These are phyloP conservation scores for Solanum chacoense DNA, from an alignment of 305 asterid genomes.

Conservation along the genomic window DNA sequence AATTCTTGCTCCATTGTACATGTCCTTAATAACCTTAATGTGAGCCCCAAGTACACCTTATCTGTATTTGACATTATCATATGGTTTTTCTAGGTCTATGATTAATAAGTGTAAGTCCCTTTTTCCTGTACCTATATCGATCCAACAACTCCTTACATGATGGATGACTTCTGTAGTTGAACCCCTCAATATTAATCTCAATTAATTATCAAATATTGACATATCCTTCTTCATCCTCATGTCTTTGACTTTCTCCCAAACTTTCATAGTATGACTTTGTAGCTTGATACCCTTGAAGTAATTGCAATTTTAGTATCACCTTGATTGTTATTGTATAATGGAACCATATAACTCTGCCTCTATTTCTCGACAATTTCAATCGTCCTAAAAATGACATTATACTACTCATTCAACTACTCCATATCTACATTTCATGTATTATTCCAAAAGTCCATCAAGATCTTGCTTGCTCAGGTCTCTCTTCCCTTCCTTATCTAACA, in stretches of 20 bases:
- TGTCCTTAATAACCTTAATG: not conserved
- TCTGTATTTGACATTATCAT: too few relatives aligned
- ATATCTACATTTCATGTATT: too few relatives aligned
- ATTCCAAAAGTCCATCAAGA: too few relatives aligned
- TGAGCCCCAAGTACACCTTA: not conserved
- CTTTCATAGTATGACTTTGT: not conserved
- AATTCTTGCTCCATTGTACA: not conserved
- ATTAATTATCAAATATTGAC: not conserved
- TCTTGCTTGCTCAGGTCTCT: too few relatives aligned
- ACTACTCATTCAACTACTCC: too few relatives aligned
- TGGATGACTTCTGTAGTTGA: not conserved
- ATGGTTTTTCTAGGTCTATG: not conserved
- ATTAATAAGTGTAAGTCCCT: too few relatives aligned
- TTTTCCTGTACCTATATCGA: not conserved
- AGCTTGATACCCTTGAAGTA: not conserved
- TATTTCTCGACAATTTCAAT: too few relatives aligned
- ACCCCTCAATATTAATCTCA: not conserved
- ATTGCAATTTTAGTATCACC: not conserved
- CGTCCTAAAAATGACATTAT: too few relatives aligned
- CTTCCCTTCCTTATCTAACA: too few relatives aligned
- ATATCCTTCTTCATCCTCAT: not conserved
- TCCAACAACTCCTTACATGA: not conserved
- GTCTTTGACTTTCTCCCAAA: not conserved
- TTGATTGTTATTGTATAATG: not conserved
- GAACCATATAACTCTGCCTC: not conserved